Base-by-base conservation (phyloP, 2,329 filamentous ascomycete species). In the Neofusicoccum sp. region DNA sequence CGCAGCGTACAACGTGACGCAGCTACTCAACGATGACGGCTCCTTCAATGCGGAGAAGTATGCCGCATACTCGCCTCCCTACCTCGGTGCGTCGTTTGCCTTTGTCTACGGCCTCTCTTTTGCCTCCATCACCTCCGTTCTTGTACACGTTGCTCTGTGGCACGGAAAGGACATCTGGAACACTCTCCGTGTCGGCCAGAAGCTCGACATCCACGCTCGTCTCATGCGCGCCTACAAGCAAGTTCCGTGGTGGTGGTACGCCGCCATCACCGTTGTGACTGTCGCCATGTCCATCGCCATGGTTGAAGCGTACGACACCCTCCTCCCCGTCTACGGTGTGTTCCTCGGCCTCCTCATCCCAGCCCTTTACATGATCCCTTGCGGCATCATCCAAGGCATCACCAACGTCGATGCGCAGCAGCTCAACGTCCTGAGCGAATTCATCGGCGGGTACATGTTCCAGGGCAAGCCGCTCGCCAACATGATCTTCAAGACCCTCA, bases 401-500 rank as follows among this genome's bases (percentile, higher is more conserved):
- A 61, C 58, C 36, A 61, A 61, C 40, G 58, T 61, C 33, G 58
- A 61, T 14, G 58, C 58, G 9, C 58, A 61, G 58, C 58, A 61
- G 70, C 64, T 90, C 36, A 91, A 91, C 65, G 86, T 91, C 16
- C 65, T 71, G 38, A 66, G 64, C n/a, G 66, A 69, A 36, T 71
- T 72, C 67, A 82, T 91, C 63, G 82, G 88, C 63, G 88, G 88
- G 4, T 90, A 90, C 72, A 87, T 90, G 80, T 82, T 88, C 53
- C 88, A 88, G 0, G 88, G 88, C 28, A 81, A 82, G 3, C 88
- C 88, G 1, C 78, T 90, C 62, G 87, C 87, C 51, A 87, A 90
- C 81, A 91, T 91, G 68, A 63, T 69, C 47, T 70, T 71, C 61
- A 70, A 68, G 62, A 68, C 64, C 3, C 58, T 61, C 7, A 45